Evolutionary conservation across 2,329 filamentous ascomycete genomes (phyloP).

Genomic region (Amphichorda felina): DNA sequence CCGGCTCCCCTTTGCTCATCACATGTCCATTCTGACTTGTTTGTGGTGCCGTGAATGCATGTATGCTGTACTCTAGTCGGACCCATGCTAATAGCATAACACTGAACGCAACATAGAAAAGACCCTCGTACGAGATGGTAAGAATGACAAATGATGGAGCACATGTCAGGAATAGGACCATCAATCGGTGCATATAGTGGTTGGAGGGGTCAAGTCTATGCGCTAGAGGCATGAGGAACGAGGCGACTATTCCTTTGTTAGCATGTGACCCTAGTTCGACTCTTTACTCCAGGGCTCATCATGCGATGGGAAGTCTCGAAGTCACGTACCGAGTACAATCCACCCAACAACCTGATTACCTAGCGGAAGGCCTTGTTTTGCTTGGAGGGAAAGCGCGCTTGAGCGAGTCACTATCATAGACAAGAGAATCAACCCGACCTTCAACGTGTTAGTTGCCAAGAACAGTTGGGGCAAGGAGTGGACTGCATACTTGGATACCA

Average conservation of each 20-base stretch:
- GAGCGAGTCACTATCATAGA: conserved; percentile 80
- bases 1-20: conserved; percentile 4
- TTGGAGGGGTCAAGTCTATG: conserved; percentile 70
- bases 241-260: conserved; percentile 41
- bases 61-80: conserved; percentile 70
- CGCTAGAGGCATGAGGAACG: conserved; percentile 68
- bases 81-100: conserved; percentile 79
- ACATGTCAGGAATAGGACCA: conserved; percentile 85
- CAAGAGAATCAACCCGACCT: conserved; percentile 67
- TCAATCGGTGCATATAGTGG: conserved; percentile 81
- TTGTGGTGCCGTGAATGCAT: neutral
- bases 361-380: conserved; percentile 70
- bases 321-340: conserved; percentile 54
- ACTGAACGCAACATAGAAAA: conserved; percentile 90
- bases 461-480: neutral
- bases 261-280: no score
- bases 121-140: conserved; percentile 91
- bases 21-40: neutral
- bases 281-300: neutral
- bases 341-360: conserved; percentile 86
- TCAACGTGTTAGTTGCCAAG: conserved; percentile 7
- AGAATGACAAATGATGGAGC: conserved; percentile 91
- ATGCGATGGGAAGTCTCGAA: neutral
- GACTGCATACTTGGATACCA: conserved; percentile 46
- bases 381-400: conserved; percentile 74